Conservation (phyloP, 352 stramenopile genomes). For the Vaucheria bursata region DNA sequence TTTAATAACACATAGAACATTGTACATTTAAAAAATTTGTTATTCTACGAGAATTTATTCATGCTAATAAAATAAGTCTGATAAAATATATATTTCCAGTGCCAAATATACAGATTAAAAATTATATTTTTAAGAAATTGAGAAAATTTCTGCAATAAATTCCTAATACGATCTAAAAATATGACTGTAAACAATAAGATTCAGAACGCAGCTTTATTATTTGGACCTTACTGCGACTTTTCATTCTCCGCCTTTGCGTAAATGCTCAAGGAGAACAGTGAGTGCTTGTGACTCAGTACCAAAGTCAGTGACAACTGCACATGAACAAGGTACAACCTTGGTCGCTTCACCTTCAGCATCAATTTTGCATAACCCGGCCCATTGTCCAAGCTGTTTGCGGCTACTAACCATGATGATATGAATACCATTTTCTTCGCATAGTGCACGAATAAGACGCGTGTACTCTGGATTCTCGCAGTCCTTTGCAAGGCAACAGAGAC, state of each 20-base stretch:
- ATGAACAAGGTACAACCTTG: slow-evolving; percentile 95
- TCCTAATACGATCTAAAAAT: not conserved
- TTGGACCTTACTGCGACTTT: not conserved
- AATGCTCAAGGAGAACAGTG: slow-evolving; percentile 95
- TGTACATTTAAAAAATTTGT: no score
- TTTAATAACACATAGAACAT: no score
- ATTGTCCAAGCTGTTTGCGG: slow-evolving; percentile 85
- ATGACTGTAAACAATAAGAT: not conserved
- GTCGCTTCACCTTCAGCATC: slow-evolving; percentile 88
- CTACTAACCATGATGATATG: slow-evolving; percentile 66
- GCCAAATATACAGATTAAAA: no score
- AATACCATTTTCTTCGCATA: slow-evolving; percentile 68
- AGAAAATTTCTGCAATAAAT: not conserved
- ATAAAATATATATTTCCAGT: no score
- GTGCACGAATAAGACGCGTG: slow-evolving; percentile 94
- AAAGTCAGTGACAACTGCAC: slow-evolving; percentile 82
- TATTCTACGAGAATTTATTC: no score
- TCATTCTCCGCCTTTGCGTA: slow-evolving; percentile 75
- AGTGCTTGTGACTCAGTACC: slow-evolving; percentile 96
- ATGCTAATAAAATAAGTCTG: no score
- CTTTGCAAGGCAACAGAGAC: slow-evolving; percentile 96
- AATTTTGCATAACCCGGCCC: slow-evolving; percentile 98
- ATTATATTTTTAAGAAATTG: no score
- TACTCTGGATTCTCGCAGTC: slow-evolving; percentile 99
- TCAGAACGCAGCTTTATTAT: not conserved